Evolutionary conservation across 2,329 filamentous ascomycete genomes (phyloP), one percentile per base, ranked within the genome.

Genomic region (Fusarium redolens): DNA sequence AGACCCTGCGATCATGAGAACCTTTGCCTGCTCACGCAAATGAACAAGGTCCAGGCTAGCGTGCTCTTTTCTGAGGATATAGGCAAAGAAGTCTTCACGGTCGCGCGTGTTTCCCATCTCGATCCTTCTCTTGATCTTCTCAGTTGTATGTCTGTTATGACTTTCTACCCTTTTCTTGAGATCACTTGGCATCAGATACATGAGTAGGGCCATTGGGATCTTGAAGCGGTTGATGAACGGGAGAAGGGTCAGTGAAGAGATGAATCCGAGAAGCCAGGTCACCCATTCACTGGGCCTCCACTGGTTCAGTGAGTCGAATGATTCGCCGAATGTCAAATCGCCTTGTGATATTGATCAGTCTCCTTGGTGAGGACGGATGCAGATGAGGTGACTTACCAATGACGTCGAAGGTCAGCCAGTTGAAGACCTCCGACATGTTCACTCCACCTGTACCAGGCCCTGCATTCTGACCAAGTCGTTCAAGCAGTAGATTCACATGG

Each of bases 351-450:
- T 54, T 17, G 33, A 33, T 30, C 14, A 25, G 17, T 4, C n/a
- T 8, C 20, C 0, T 9, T 4, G 4, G 1, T 2, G 50, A n/a
- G 1, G 5, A 30, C n/a, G 14, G 14, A 2, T 17, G 10, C 4
- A 5, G 12, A 30, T 1, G 18, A 2, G 33, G 17, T 0, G 11
- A 15, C 68, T 43, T 51, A 74, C 71, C 71, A 17, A 74, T 67
- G 1, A 74, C 41, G 6, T 74, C 65, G 1, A 74, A 74, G 3
- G 61, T 72, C 9, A 74, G 7, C 65, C 56, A 74, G 28, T 69
- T 66, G 22, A 61, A 72, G 3, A 60, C 55, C 4, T 48, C 22
- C 4, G 60, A 51, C 40, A 74, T 60, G 30, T 74, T 58, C 2
- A 40, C 51, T 1, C 68, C 68, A 0, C 17, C 22, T 0, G 56